Evolutionary conservation across 352 stramenopile species (phyloP).

Genomic region (Phytophthora sojae): DNA sequence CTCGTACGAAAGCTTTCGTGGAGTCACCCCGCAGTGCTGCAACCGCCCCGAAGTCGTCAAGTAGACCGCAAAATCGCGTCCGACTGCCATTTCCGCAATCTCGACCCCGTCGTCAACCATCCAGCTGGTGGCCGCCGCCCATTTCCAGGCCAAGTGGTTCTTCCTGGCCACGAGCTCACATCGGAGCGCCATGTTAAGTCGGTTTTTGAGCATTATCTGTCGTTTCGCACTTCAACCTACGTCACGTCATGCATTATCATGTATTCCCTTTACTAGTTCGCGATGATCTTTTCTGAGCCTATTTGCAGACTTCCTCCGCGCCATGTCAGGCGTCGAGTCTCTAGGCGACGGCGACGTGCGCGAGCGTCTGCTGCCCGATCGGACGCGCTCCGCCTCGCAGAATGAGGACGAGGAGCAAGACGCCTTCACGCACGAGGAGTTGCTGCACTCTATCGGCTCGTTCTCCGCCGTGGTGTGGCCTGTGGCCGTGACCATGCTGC

Average conservation of each 20-base stretch:
- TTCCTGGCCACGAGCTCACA: conserved; percentile 27
- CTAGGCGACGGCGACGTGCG: conserved; percentile 41
- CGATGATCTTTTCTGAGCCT: conserved; percentile 14
- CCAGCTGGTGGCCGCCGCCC: conserved; percentile 13
- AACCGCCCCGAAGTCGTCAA: conserved; percentile 20
- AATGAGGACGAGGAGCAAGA: conserved; percentile 42
- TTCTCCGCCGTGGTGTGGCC: conserved; percentile 87
- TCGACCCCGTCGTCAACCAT: conserved; percentile 15
- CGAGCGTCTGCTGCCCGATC: conserved; percentile 53
- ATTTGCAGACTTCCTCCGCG: conserved; percentile 14
- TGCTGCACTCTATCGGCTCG: conserved; percentile 86
- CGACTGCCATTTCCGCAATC: conserved; percentile 20
- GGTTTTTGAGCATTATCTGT: conserved; percentile 1
- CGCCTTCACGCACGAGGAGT: conserved; percentile 78
- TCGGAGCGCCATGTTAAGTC: conserved; percentile 17
- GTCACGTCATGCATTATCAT: not conserved
- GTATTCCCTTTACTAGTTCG: conserved; percentile 21
- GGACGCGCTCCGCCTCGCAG: conserved; percentile 15
- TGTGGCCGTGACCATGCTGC: conserved; percentile 82
- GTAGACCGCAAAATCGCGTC: conserved; percentile 33
- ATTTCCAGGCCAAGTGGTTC: conserved; percentile 26
- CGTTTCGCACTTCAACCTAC: conserved; percentile 27
- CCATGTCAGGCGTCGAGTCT: conserved; percentile 33
- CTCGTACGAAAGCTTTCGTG: conserved; percentile 25
- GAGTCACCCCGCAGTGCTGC: conserved; percentile 25